Base-by-base conservation (phyloP, 768 basidiomycete species). In the Cystofilobasidium ferigula region DNA sequence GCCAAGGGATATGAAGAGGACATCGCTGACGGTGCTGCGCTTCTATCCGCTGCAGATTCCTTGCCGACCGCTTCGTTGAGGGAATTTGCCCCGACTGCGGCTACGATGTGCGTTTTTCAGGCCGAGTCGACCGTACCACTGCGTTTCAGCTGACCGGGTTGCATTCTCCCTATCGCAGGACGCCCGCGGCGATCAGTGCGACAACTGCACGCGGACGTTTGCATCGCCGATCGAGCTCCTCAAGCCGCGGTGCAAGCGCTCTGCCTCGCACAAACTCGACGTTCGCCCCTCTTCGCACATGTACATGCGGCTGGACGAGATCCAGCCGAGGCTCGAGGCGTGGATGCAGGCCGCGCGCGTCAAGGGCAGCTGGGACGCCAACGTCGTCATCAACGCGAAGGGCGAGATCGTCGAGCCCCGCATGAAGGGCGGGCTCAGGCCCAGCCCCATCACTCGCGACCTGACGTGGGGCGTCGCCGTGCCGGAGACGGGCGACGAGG, bases 101-200 rank as follows among this genome's bases (percentile, higher is more conserved):
- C 57, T 91, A 85, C 69, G 86, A 91, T 67, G 88, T 88, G 67
- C 70, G 82, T 72, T 61, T 60, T 61, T 43, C 26, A 53, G 32
- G n/a, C n/a, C n/a, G n/a, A n/a, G n/a, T n/a, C n/a, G n/a, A n/a
- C n/a, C n/a, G n/a, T n/a, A n/a, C n/a, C n/a, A n/a, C 6, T 42
- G 20, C 64, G 28, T 13, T 48, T 35, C 48, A 48, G 42, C 5
- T 51, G 7, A 22, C 5, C 42, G 59, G 45, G n/a, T 47, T 8
- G 24, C 26, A 26, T 28, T 47, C 30, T 51, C 51, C 53, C 32
- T 43, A 47, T 48, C 30, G 35, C 57, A 90, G 87, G 95, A 97
- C 72, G 95, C 94, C 38, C 87, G 95, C 40, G 95, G 95, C 10
- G 95, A 99, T 75, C 95, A 99, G 78, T 99, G 95, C 76, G 95